A percentile compares a stretch with the other conserved stretches of the same genome.
Conservation (phyloP, 768 basidiomycete species). For the Hypholoma fasciculare region DNA sequence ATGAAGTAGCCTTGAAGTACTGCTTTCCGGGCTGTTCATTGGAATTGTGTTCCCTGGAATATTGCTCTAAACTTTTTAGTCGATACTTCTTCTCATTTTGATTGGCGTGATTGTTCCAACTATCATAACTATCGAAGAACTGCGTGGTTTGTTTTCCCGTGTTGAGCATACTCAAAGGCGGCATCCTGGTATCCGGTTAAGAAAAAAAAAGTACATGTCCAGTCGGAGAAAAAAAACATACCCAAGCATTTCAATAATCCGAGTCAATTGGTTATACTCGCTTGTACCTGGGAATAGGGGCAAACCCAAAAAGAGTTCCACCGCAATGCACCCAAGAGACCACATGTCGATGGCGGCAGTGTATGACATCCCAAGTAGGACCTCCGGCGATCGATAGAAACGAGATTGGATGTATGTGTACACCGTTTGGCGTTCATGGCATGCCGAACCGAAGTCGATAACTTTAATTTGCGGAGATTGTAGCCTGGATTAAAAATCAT, state of each 20-base stretch:
- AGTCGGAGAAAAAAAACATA: conserved; percentile 39
- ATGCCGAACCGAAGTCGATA: conserved; percentile 98
- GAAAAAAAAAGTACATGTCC: neutral
- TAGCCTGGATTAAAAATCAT: conserved; percentile 47
- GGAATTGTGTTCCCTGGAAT: conserved; percentile 91
- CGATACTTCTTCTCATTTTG: conserved; percentile 82
- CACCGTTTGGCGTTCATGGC: conserved; percentile 98
- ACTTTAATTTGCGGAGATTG: conserved; percentile 99
- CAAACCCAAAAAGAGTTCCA: conserved; percentile 94
- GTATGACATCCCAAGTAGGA: conserved; percentile 92
- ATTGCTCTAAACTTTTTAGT: conserved; percentile 92
- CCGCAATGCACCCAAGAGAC: conserved; percentile 98
- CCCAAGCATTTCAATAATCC: conserved; percentile 99
- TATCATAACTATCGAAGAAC: conserved; percentile 82
- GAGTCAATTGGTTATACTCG: conserved; percentile 97
- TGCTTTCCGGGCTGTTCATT: conserved; percentile 99
- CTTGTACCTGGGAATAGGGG: conserved; percentile 98
- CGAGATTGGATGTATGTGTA: conserved; percentile 99
- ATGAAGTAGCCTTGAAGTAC: conserved; percentile 92
- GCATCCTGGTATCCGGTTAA: conserved; percentile 55
- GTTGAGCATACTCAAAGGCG: conserved; percentile 92
- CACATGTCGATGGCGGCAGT: conserved; percentile 98
- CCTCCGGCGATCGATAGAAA: conserved; percentile 98
- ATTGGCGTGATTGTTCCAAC: conserved; percentile 62
- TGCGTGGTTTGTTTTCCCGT: conserved; percentile 93